Percentiles rank a stretch among this genome's conserved stretches.
Conservation (phyloP, 1,139 yeast genomes). For the Suhomyces taliae region DNA sequence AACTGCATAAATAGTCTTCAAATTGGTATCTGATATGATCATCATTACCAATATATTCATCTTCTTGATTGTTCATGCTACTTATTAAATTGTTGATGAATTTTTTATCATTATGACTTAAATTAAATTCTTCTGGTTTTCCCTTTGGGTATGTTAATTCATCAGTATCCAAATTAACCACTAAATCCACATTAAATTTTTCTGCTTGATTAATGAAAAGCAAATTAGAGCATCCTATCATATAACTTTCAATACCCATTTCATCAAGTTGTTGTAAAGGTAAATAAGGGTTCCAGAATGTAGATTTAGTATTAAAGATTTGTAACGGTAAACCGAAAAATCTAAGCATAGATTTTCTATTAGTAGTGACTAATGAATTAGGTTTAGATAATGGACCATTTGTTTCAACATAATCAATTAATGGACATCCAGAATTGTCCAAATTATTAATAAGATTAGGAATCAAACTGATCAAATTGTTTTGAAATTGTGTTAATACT, state of each 20-base stretch:
- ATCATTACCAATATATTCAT: conserved; percentile 66
- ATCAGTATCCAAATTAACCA: conserved; percentile 39
- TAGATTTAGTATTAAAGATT: conserved; percentile 76
- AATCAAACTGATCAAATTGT: conserved; percentile 66
- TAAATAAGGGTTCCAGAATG: conserved; percentile 87
- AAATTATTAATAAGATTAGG: conserved; percentile 76
- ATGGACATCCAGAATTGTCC: conserved; percentile 79
- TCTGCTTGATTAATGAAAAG: conserved; percentile 69
- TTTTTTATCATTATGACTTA: conserved; percentile 68
- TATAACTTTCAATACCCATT: conserved; percentile 62
- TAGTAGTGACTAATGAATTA: conserved; percentile 73
- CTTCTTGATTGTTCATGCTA: conserved; percentile 19
- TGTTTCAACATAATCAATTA: conserved; percentile 55
- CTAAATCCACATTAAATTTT: conserved; percentile 47
- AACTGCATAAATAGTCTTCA: conserved; percentile 82
- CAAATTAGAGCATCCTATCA: conserved; percentile 88
- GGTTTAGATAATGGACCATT: conserved; percentile 56
- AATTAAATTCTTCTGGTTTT: conserved; percentile 41
- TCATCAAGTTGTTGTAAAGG: conserved; percentile 89
- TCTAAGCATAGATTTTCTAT: conserved; percentile 69
- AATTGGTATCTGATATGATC: conserved; percentile 85
- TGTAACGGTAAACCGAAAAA: conserved; percentile 90
- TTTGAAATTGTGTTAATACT: conserved; percentile 74
- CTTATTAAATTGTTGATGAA: conserved; percentile 57
- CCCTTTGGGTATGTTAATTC: conserved; percentile 45